Percentiles rank a stretch among this genome's conserved stretches.
phyloP scores from a whole-genome alignment of 495 filamentous ascomycete genomes.

The Recurvomyces mirabilis region DNA sequence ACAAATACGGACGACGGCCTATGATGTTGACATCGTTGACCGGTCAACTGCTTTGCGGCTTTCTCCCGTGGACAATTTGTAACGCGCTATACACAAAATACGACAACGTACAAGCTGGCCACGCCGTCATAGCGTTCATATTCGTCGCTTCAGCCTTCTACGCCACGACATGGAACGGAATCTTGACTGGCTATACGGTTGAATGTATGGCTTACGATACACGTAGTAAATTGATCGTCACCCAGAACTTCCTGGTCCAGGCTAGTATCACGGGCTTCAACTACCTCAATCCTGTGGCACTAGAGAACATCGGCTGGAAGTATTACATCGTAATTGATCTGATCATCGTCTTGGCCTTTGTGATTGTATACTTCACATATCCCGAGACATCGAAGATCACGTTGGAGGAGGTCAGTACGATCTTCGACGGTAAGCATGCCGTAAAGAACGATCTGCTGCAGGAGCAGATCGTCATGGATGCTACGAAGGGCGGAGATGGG shows the following conservation, averaged over 20 bases:
- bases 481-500: neutral
- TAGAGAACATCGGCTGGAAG: constrained; percentile 12
- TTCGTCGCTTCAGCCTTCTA: constrained; percentile 8
- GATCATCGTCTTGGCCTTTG: constrained; percentile 9
- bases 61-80: constrained; percentile 13
- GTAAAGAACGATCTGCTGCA: constrained; percentile 7
- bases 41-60: constrained; percentile 35
- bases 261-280: constrained; percentile 12
- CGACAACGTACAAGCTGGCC: neutral
- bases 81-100: neutral
- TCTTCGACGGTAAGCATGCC: constrained; percentile 14
- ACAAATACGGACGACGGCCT: constrained; percentile 6
- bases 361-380: constrained; percentile 14
- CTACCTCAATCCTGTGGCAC: constrained; percentile 13
- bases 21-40: constrained; percentile 14
- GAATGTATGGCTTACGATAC: constrained; percentile 11
- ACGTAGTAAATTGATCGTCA: constrained; percentile 6
- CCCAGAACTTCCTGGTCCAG: constrained; percentile 13
- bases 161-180: constrained; percentile 9
- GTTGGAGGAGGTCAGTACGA: constrained; percentile 10
- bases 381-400: constrained; percentile 10
- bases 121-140: constrained; percentile 8
- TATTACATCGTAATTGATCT: constrained; percentile 8
- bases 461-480: neutral
- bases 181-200: constrained; percentile 14